Base-by-base conservation (phyloP, 192 early-diverging fungal species). In the Phlyctochytrium arcticum region DNA sequence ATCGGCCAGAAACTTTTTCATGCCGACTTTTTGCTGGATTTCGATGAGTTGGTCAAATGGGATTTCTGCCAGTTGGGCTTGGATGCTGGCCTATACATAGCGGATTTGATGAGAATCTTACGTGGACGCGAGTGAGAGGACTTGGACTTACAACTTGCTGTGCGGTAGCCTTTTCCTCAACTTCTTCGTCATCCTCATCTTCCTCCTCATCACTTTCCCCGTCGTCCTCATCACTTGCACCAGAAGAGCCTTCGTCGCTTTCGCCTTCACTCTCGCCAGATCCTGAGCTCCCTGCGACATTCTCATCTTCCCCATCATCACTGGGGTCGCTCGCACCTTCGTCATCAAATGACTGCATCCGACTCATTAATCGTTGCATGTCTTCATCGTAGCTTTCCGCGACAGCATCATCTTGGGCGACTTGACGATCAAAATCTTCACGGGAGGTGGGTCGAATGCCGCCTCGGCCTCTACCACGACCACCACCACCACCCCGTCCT, bases 31-130 rank as follows among this genome's bases (percentile, higher is more conserved):
- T 57, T 83, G 69, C 74, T 92, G 88, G 26, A 92, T 85, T 48
- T 89, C 85, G 48, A 90, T 79, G 24, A 92, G 69, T 58, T 92
- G 83, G 62, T 85, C 87, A 68, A 94, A 94, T 6, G 90, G 84
- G 17, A 92, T 83, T 47, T 89, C 85, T 5, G 89, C 86, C 4
- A 94, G 80, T 56, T 75, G n/a, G n/a, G n/a, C n/a, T n/a, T n/a
- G n/a, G n/a, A n/a, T n/a, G n/a, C n/a, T n/a, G n/a, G n/a, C n/a
- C n/a, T n/a, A n/a, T n/a, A n/a, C n/a, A n/a, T n/a, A n/a, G n/a
- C n/a, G n/a, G n/a, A n/a, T n/a, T n/a, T n/a, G n/a, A n/a, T n/a
- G n/a, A n/a, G n/a, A n/a, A n/a, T n/a, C n/a, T n/a, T n/a, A n/a
- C n/a, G n/a, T n/a, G n/a, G n/a, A n/a, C n/a, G n/a, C n/a, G n/a